Base-by-base conservation (phyloP, 768 basidiomycete species). In the Calocybe gangraenosa region DNA sequence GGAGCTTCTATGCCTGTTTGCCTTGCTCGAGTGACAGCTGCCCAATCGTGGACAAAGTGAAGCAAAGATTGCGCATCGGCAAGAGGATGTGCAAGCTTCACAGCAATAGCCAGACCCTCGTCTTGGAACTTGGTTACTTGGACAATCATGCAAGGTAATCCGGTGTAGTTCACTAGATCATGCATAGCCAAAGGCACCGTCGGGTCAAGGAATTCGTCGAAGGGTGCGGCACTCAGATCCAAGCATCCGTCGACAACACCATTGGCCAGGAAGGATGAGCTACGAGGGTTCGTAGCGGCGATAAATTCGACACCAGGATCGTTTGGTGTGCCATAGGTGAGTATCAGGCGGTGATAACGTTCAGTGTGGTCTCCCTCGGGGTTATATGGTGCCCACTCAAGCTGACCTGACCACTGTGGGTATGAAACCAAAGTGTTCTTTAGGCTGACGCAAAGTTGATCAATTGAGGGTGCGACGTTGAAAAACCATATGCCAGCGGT, bases 11-110 rank as follows among this genome's bases (percentile, higher is more conserved):
- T 37, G 13, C 48, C 42, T 3, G 15, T 40, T 15, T 46, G 10
- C 1, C 57, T 41, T 1, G 60, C 56, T 20, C 63, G 55, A 25
- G 63, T 53, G 11, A 62, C 47, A 1, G 52, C 40, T 13, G 62
- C 60, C 68, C 68, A 70, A 47, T 65, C 62, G n/a, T 60, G 56
- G 15, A 61, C 51, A 44, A 70, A 70, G 7, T 53, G 55, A 13
- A 59, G 40, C 44, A 70, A 40, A 2, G 65, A 57, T 28, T 65
- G 65, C 7, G 67, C 68, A 44, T 70, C 68, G 6, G 64, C 68
- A 6, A 70, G 33, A 1, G 61, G 54, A 41, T 69, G 69, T 5
- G 59, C 57, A 19, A 65, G 42, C 54, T 65, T 62, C n/a, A 66
- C 40, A 10, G 57, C 62, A 22, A 69, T 56, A 2, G 58, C 58